A percentile compares a stretch with the other conserved stretches of the same genome.
Evolutionary conservation across 345 rosid genomes (phyloP).

Genomic region (Arabidopsis suecica): DNA sequence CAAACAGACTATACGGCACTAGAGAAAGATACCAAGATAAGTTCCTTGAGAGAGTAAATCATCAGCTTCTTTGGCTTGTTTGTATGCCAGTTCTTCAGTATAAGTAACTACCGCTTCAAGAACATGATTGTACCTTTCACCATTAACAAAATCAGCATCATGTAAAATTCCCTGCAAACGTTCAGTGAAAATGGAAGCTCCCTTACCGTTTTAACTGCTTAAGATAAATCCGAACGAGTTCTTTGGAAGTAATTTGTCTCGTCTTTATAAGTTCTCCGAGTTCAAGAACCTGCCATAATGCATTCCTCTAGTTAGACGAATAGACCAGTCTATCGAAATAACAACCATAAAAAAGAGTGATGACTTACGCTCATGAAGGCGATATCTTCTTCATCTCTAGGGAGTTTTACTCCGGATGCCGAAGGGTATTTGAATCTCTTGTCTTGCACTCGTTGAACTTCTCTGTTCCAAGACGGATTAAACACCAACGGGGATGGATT

Average conservation of each 20-base stretch:
- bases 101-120: constrained; percentile 78
- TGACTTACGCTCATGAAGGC: constrained; percentile 79
- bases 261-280: constrained; percentile 79
- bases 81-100: constrained; percentile 79
- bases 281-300: constrained; percentile 66
- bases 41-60: constrained; percentile 74
- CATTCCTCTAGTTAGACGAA: constrained; percentile 30
- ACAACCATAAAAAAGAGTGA: background rate
- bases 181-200: background rate
- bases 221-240: constrained; percentile 66
- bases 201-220: constrained; percentile 67
- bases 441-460: constrained; percentile 28
- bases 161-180: background rate
- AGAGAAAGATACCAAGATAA: constrained; percentile 62
- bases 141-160: constrained; percentile 27
- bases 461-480: constrained; percentile 63
- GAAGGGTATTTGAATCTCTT: constrained; percentile 58
- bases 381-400: constrained; percentile 65
- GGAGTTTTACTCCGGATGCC: constrained; percentile 48
- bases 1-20: constrained; percentile 55
- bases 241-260: constrained; percentile 69
- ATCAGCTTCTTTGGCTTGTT: constrained; percentile 89
- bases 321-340: background rate
- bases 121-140: constrained; percentile 64
- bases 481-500: constrained; percentile 72